These are phyloP conservation scores for Phlyctochytrium arcticum DNA, from an alignment of 192 early-diverging fungal genomes.

Conservation along the genomic window DNA sequence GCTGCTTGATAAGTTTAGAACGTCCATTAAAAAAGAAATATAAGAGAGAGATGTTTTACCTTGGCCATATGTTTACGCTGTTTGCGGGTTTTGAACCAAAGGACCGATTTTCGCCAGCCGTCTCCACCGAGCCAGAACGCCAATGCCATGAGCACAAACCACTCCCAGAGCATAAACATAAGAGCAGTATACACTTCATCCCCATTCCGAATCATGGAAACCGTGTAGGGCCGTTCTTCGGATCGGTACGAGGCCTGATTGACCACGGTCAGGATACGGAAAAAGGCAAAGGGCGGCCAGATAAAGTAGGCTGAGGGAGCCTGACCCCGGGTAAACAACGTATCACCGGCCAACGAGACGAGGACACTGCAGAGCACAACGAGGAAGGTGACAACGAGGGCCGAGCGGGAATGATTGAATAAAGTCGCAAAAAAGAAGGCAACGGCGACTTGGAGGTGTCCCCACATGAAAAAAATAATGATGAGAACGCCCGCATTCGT, in stretches of 20 bases:
- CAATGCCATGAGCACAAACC: constrained; percentile 34
- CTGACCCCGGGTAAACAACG: constrained; percentile 32
- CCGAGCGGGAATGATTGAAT: constrained; percentile 54
- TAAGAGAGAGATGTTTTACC: constrained; percentile 9
- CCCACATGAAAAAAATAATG: constrained; percentile 64
- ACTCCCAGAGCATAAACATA: constrained; percentile 42
- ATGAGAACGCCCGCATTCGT: constrained; percentile 46
- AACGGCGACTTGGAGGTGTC: constrained; percentile 54
- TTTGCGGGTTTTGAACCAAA: constrained; percentile 42
- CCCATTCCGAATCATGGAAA: constrained; percentile 30
- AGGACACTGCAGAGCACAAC: constrained; percentile 65
- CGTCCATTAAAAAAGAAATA: neutral
- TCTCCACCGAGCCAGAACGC: constrained; percentile 13
- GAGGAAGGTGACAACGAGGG: constrained; percentile 60
- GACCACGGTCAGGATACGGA: constrained; percentile 47
- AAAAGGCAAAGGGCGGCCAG: constrained; percentile 76
- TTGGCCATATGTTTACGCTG: constrained; percentile 46
- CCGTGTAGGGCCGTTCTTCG: constrained; percentile 34
- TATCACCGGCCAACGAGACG: constrained; percentile 50
- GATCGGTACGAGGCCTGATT: constrained; percentile 42
- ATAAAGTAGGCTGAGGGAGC: constrained; percentile 48
- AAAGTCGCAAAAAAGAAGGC: constrained; percentile 62
- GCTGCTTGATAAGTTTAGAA: neutral
- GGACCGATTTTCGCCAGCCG: neutral
- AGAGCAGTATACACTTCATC: constrained; percentile 48